Conservation (phyloP, 2,329 filamentous ascomycete genomes). For the Colletotrichum chrysophilum region DNA sequence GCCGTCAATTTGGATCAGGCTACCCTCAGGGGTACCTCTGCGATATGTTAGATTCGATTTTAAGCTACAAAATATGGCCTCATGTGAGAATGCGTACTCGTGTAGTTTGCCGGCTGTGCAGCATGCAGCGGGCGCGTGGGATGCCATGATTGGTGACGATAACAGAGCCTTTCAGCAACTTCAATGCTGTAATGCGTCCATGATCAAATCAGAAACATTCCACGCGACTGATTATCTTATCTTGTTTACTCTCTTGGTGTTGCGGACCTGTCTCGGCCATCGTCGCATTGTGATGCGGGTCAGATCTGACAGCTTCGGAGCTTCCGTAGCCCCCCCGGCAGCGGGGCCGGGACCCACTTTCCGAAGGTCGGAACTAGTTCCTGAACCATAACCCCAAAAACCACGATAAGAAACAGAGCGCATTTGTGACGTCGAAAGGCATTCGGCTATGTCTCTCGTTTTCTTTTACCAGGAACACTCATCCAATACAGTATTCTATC, state of each 20-base stretch:
- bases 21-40: not conserved
- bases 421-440: not conserved
- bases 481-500: not conserved
- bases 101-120: not conserved
- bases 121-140: not conserved
- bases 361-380: not conserved
- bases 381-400: not conserved
- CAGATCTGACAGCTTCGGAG: not conserved
- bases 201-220: not conserved
- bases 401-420: not conserved
- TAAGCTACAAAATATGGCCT: not conserved
- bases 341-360: not conserved
- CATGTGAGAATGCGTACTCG: not conserved
- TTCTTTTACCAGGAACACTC: not conserved
- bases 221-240: not conserved
- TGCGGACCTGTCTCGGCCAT: not conserved
- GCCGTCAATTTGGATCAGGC: not conserved
- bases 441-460: not conserved
- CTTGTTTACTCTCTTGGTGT: not conserved
- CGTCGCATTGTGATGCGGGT: not conserved
- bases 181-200: not conserved
- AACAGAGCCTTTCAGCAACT: not conserved
- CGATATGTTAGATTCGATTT: not conserved
- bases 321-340: not conserved
- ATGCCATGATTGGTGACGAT: not conserved